Evolutionary conservation across 176 grass and related monocot species (phyloP), one percentile per base, ranked within the genome.

Genomic region (Saccharum spontaneum): DNA sequence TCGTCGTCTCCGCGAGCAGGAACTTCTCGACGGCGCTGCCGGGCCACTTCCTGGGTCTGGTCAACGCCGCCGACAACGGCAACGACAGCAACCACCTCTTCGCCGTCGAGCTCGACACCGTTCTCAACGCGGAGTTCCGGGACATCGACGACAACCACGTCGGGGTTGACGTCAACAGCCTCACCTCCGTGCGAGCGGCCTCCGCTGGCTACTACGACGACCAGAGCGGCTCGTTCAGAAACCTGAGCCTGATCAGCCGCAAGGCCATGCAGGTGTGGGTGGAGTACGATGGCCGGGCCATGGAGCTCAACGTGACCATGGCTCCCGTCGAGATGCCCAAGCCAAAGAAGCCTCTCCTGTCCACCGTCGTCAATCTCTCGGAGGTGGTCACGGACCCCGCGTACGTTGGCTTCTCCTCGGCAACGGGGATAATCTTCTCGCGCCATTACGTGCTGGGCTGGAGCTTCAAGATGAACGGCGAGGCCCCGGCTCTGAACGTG

Each of bases 81-180:
- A 59, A 76, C 62, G 37, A 73, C 5, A 26, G 49, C 6, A 20
- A 86, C 60, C 82, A 86, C 30, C 48, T 93, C 40, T 39, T 93
- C 57, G 88, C 91, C n/a, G 74, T 93, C 34, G 91, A 93, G 88
- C 82, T 93, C 55, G 91, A 93, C 83, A 93, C 88, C 36, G 83
- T 85, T 14, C 57, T 64, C 20, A 90, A 73, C 43, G 6, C 72
- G 7, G 88, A 90, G 50, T 88, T 88, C 60, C 20, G 28, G 12
- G 85, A 93, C 79, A 90, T 90, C 69, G 72, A 93, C 40, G 77
- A 86, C 28, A 90, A 93, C 78, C 88, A 90, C 64, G 78, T 90
- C 16, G 91, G 88, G 12, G 57, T 93, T 6, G 88, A 93, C 73
- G 83, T 88, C 74, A 88, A 90, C 67, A 71, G 55, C 82, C 70